Base-by-base conservation (phyloP, 768 basidiomycete genomes). In the Nevesoporus exiguus region DNA sequence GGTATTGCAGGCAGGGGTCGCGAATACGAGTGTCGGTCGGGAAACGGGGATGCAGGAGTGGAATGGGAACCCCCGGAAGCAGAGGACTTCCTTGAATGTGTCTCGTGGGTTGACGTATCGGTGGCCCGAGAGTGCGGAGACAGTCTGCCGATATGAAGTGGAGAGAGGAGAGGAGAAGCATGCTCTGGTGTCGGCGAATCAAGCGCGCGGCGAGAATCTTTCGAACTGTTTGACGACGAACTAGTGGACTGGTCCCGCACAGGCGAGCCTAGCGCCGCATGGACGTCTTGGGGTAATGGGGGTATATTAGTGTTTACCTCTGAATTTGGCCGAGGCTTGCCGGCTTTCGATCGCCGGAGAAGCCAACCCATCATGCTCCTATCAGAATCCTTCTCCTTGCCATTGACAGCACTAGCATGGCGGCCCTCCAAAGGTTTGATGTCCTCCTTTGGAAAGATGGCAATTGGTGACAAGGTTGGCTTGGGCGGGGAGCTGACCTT, bases 341-440 rank as follows among this genome's bases (percentile, higher is more conserved):
- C 39, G 4, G 34, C 58, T 39, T 47, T 72, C 11, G 69, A 64
- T 41, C 58, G 60, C 44, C 63, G 53, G 45, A 67, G 73, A 42
- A 71, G 57, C 73, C 73, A 71, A 7, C 56, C 37, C 54, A 63
- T 62, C 53, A 61, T 36, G 59, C 77, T 78, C 51, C 74, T 74
- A 40, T 73, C 77, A 61, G 74, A 59, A 60, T 78, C 75, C 74
- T 63, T 74, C 49, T 65, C 68, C 49, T 62, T 67, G 30, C 51
- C 65, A 55, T 51, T 56, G 36, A 53, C 45, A 43, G 72, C 63
- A 57, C 71, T 64, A 57, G 69, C 61, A 31, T 68, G 61, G 57
- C 75, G 58, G 31, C 61, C 57, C 0, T 69, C 66, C 41, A 71
- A 63, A 45, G 69, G 56, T 7, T 57, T 61, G 2, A 47, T 51